phyloP scores from a whole-genome alignment of 2,329 filamentous ascomycete species.

The Ophiosphaerella korrae region DNA sequence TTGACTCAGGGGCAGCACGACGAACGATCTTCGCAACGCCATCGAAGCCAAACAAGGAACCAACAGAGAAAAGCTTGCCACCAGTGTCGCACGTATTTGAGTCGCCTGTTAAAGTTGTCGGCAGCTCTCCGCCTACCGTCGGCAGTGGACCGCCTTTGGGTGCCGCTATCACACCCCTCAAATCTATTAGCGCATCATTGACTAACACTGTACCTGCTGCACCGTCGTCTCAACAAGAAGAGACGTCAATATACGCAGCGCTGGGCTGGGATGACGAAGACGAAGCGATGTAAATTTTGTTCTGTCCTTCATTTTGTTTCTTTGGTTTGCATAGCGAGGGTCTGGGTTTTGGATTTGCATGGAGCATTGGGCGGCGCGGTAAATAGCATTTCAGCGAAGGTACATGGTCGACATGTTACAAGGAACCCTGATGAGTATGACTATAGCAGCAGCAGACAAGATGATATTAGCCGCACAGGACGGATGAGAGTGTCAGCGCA shows the following conservation, averaged over 20 bases:
- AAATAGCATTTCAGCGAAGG: too few species aligned
- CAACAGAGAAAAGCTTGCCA: constrained; percentile 1
- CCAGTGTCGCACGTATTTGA: constrained; percentile 21
- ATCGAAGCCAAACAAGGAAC: constrained; percentile 22
- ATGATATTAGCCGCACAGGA: too few species aligned
- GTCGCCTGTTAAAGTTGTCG: constrained; percentile 28
- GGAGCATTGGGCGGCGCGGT: constrained; percentile 22
- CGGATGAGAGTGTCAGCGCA: too few species aligned
- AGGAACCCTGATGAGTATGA: not conserved
- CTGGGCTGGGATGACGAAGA: constrained; percentile 56
- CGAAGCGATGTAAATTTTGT: constrained; percentile 22
- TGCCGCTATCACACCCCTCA: constrained; percentile 27
- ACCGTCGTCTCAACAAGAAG: constrained; percentile 17
- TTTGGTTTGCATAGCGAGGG: constrained; percentile 43
- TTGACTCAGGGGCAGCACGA: constrained; percentile 30
- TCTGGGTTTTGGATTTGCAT: constrained; percentile 20
- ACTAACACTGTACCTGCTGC: constrained; percentile 5
- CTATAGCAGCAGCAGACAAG: not conserved
- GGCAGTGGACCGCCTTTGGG: constrained; percentile 10
- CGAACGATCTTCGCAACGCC: constrained; percentile 43
- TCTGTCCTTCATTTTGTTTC: not conserved
- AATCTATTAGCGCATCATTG: constrained; percentile 7
- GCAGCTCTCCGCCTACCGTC: constrained; percentile 14
- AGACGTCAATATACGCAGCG: constrained; percentile 48
- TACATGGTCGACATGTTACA: too few species aligned